These are phyloP conservation scores for Daphne laureola DNA, from an alignment of 441 rosid genomes.

Conservation along the genomic window DNA sequence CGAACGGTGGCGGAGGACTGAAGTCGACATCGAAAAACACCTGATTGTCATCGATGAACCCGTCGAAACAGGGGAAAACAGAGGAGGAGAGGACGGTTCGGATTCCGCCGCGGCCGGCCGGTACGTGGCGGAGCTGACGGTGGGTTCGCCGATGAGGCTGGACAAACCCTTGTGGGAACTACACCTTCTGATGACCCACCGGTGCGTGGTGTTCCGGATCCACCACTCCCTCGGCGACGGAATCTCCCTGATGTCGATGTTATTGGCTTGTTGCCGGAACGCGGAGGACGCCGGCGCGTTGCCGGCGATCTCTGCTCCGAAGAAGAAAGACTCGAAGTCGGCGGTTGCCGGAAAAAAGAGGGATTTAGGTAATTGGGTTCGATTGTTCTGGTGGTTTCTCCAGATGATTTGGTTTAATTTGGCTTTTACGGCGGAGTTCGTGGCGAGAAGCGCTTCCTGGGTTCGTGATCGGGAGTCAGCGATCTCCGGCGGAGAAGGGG, in stretches of 20 bases:
- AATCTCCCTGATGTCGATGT: slow-evolving; percentile 48
- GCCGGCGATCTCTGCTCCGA: slow-evolving; percentile 16
- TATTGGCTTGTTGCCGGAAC: slow-evolving; percentile 36
- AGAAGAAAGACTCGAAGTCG: not conserved
- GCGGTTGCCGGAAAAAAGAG: not conserved
- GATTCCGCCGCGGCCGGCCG: slow-evolving; percentile 21
- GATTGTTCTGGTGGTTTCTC: slow-evolving; percentile 15
- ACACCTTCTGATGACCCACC: slow-evolving; percentile 30
- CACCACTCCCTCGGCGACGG: slow-evolving; percentile 69
- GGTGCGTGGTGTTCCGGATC: slow-evolving; percentile 32
- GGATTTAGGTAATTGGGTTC: slow-evolving; percentile 3
- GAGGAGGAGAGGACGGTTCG: not conserved
- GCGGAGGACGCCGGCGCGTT: slow-evolving; percentile 25
- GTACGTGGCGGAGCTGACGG: slow-evolving; percentile 42
- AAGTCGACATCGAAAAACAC: slow-evolving; percentile 41
- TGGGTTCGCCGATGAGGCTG: slow-evolving; percentile 26
- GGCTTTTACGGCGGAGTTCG: slow-evolving; percentile 28
- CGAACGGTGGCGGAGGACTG: slow-evolving; percentile 44
- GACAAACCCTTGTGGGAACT: slow-evolving; percentile 65
- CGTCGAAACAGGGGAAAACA: not conserved
- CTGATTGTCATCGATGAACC: slow-evolving; percentile 18
- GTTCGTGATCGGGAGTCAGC: slow-evolving; percentile 36
- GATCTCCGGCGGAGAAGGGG: slow-evolving; percentile 48
- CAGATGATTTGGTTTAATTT: slow-evolving; percentile 28
- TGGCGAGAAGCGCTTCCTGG: slow-evolving; percentile 20